Evolutionary conservation across 352 stramenopile genomes (phyloP), one percentile per base, ranked within the genome.

Genomic region (Phytophthora citrophthora): DNA sequence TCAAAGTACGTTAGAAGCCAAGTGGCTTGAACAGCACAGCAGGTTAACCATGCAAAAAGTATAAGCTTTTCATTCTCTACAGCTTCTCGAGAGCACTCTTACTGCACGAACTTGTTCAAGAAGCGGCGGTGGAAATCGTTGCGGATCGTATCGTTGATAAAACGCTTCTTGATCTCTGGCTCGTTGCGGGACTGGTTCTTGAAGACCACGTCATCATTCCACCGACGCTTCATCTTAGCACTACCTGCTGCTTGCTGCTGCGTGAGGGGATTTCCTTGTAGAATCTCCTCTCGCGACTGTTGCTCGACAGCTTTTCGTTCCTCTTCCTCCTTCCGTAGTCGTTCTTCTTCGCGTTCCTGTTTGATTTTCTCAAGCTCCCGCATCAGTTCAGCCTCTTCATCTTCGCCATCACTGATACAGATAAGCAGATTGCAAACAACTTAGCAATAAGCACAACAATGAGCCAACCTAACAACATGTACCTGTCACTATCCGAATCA

Each of bases 181-280:
- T 99, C 97, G 58, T 93, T 93, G 61, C 94, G 91, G 18, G 97
- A 97, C 76, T 98, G 93, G 81, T 99, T 99, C 63, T 98, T 98
- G 88, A 99, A 99, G 24, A 99, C 97, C 15, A 99, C 97, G 79
- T 99, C 98, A 68, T 99, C 97, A 83, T 99, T 99, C 98, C 98
- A 99, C 53, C 93, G 93, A 36, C 96, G 83, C 72, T 99, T 99
- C 76, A 99, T 88, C 62, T 84, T 86, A 45, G 82, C 70, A 45
- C 74, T 81, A 46, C 77, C 57, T 43, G 43, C 32, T 52, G 36
- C 55, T 72, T 78, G 67, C 23, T 62, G 58, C 54, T 90, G 81
- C 15, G 78, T 90, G n/a, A 99, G 74, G 12, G 95, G 95, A 74
- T 99, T 99, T 34, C 95, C 94, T 47, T 95, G 79, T 5, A 99